Evolutionary conservation across 495 filamentous ascomycete genomes (phyloP), one percentile per base, ranked within the genome.

Genomic region (Penicillium bovifimosum): DNA sequence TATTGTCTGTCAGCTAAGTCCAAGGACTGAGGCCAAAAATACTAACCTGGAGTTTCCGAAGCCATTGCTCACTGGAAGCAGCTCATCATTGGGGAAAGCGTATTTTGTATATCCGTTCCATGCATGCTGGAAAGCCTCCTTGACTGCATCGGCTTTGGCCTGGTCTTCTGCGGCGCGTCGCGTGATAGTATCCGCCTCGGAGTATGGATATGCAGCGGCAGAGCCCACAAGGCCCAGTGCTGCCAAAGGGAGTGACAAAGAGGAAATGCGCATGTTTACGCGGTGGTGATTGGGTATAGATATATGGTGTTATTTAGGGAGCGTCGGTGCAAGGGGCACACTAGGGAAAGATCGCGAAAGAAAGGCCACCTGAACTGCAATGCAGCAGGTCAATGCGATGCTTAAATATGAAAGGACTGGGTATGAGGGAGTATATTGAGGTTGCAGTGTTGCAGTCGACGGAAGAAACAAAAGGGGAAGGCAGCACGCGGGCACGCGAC

Each of bases 61-160:
- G 2, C 68, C 65, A 52, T 90, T 89, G 17, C 76, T 76, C 5
- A 86, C 76, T 5, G 90, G 88, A 59, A 74, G 75, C 31, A 95
- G 66, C 47, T 91, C 86, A 65, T 95, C 90, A 48, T 87, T 78
- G 7, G 86, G 86, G 55, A 86, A 91, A 0, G 88, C 88, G 67
- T 90, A 85, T 75, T 83, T 75, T 56, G 80, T 79, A 71, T 95
- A 95, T 2, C 88, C 89, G 58, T 87, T 70, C 88, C 89, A 96
- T 3, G 90, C 84, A 62, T 82, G 80, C 26, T 78, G 74, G 59
- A 95, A 96, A 1, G 86, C 83, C 46, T 84, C 79, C 61, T 86
- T 88, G 24, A 95, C 80, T 1, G 87, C 85, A 41, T 78, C 77
- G 32, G 81, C 79, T 53, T 84, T 75, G 17, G 69, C 55, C 20